Evolutionary conservation across 805 yeast genomes (phyloP), one percentile per base, ranked within the genome.

Genomic region (Spathaspora arborariae): DNA sequence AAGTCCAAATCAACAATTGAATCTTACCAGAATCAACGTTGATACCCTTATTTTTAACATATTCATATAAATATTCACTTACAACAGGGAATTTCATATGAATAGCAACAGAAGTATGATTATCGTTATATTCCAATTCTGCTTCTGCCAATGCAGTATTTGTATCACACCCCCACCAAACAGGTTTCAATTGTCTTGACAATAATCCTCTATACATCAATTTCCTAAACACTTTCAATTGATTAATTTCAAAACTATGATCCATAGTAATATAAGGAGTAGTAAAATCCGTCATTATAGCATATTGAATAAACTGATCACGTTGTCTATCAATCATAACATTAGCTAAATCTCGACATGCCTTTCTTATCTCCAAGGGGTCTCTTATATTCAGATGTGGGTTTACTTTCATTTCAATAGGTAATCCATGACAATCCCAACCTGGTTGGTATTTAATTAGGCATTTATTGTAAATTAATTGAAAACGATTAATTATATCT

Each of bases 341-440:
- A n/a, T 65, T 52, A 0, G 98, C 99, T 59, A 86, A 85, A 20
- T 72, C 68, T 34, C 79, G 63, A 16, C 97, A 94, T 15, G 79
- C 64, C n/a, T 68, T 59, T 39, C 97, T 75, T 11, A 86, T 76
- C 44, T 84, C 84, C n/a, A 68, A 56, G 0, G 79, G 69, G n/a
- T 30, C 19, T 75, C 61, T 40, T 68, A 51, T 60, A 62, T 41
- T 34, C 20, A 37, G 60, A 45, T 46, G 54, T 50, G 76, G 55
- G 64, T 77, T 46, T 19, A 88, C 96, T 56, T 90, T 91, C 60
- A 88, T 72, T 64, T 94, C 99, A 51, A 94, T 94, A 1, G 99
- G 99, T 34, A 94, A 70, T 0, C 99, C 99, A 68, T 94, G 99
- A 60, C 99, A 94, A 63, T 94, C 99, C 98, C 99, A 94, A 0